These are phyloP conservation scores for Aspergillus pseudoterreus DNA, from an alignment of 2,329 filamentous ascomycete species.

Conservation along the genomic window DNA sequence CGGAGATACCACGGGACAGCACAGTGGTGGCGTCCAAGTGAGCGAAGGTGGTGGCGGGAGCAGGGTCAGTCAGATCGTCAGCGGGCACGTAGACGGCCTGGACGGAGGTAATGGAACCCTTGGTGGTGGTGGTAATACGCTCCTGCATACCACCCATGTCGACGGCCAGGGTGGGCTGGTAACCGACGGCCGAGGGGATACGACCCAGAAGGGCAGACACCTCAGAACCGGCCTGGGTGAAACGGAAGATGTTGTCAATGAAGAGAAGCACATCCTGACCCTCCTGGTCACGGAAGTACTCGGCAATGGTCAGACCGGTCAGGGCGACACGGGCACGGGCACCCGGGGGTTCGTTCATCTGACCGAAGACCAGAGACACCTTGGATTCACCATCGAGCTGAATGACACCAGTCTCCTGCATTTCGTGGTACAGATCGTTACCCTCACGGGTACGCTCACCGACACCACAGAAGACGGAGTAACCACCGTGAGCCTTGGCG, in stretches of 20 bases:
- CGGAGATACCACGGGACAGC: conserved; percentile 99
- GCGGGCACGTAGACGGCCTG: conserved; percentile 99
- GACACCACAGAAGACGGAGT: conserved; percentile 99
- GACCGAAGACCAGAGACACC: conserved; percentile 98
- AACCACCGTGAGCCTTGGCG: conserved; percentile 99
- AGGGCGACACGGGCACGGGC: conserved; percentile 99
- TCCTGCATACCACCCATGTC: conserved; percentile 99
- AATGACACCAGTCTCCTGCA: conserved; percentile 99
- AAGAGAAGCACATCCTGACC: conserved; percentile 98
- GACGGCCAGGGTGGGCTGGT: conserved; percentile 96
- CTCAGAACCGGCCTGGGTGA: conserved; percentile 99
- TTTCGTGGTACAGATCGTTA: conserved; percentile 99
- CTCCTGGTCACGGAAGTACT: conserved; percentile 76
- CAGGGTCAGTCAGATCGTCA: conserved; percentile 99
- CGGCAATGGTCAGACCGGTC: conserved; percentile 67
- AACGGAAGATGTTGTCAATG: conserved; percentile 99
- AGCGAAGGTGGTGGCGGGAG: conserved; percentile 98
- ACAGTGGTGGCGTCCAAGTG: conserved; percentile 99
- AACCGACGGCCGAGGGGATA: conserved; percentile 99
- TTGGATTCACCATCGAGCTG: conserved; percentile 99
- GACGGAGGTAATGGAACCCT: conserved; percentile 99
- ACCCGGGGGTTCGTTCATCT: conserved; percentile 99
- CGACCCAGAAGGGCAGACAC: conserved; percentile 98
- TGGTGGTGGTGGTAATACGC: conserved; percentile 98
- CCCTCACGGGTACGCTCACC: conserved; percentile 99